Conservation (phyloP, 2,329 filamentous ascomycete genomes). For the Hypoxylon sp. region DNA sequence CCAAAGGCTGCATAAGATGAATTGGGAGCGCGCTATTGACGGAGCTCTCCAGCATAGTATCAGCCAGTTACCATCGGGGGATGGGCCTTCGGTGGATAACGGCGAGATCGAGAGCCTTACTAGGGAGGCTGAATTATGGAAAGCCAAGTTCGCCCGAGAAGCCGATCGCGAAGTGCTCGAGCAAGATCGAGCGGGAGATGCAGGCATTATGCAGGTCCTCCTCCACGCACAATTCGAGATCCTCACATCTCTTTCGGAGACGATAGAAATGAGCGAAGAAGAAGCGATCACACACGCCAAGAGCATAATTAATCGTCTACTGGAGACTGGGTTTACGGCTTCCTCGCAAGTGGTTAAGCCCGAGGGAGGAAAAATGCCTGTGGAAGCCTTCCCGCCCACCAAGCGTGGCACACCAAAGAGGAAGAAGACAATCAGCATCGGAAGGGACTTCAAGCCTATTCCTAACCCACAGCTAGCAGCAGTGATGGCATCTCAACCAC, state of each 20-base stretch:
- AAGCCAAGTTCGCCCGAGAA: constrained; percentile 82
- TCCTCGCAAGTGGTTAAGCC: constrained; percentile 89
- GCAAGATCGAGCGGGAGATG: constrained; percentile 83
- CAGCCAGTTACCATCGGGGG: constrained; percentile 77
- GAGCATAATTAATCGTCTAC: constrained; percentile 76
- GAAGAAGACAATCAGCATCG: constrained; percentile 60
- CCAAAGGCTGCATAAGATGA: constrained; percentile 79
- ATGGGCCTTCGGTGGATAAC: constrained; percentile 64
- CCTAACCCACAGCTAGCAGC: constrained; percentile 54
- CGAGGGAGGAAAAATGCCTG: constrained; percentile 70
- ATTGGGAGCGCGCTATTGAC: constrained; percentile 89
- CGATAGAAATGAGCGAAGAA: constrained; percentile 82
- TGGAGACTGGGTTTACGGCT: constrained; percentile 78
- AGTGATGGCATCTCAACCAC: constrained; percentile 42
- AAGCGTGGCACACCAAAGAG: constrained; percentile 81
- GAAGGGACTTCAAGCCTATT: constrained; percentile 53
- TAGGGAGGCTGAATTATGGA: constrained; percentile 86
- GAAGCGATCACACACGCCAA: constrained; percentile 85
- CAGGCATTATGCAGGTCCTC: constrained; percentile 80
- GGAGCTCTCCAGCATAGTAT: constrained; percentile 87
- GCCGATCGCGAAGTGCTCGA: constrained; percentile 80
- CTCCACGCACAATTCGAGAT: constrained; percentile 93
- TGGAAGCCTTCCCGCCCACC: constrained; percentile 74
- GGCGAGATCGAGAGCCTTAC: constrained; percentile 76
- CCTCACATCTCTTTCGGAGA: constrained; percentile 81